These are phyloP conservation scores for Teratosphaeria nubilosa DNA, from an alignment of 2,329 filamentous ascomycete genomes.

Conservation along the genomic window DNA sequence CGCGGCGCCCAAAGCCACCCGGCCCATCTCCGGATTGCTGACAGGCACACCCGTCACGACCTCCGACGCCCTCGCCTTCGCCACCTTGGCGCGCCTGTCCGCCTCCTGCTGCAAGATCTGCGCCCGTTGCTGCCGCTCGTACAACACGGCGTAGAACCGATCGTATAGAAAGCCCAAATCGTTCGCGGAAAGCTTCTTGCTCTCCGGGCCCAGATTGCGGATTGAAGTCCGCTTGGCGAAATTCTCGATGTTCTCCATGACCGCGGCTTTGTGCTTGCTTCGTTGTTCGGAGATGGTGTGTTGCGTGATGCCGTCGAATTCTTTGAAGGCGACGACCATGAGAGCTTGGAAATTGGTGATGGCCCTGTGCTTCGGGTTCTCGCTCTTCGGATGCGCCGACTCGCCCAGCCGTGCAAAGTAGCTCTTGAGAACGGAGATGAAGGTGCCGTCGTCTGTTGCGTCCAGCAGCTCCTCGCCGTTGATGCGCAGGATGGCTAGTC, in stretches of 20 bases:
- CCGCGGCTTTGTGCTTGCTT: slow-evolving; percentile 84
- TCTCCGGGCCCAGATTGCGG: slow-evolving; percentile 87
- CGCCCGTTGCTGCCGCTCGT: slow-evolving; percentile 79
- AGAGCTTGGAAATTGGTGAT: slow-evolving; percentile 96
- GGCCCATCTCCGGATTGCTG: slow-evolving; percentile 58
- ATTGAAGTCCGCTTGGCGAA: slow-evolving; percentile 97
- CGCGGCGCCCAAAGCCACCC: slow-evolving; percentile 69
- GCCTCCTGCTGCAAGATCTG: slow-evolving; percentile 60
- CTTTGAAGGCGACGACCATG: slow-evolving; percentile 98
- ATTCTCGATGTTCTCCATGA: slow-evolving; percentile 90
- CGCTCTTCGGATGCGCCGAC: slow-evolving; percentile 88
- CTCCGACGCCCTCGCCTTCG: slow-evolving; percentile 39
- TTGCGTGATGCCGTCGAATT: slow-evolving; percentile 92
- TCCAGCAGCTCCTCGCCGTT: slow-evolving; percentile 95
- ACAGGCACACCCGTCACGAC: slow-evolving; percentile 35
- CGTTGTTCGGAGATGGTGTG: slow-evolving; percentile 81
- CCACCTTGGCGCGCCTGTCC: slow-evolving; percentile 58
- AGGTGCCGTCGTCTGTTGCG: slow-evolving; percentile 86
- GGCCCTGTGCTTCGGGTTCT: slow-evolving; percentile 85
- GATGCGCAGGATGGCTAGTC: slow-evolving; percentile 89
- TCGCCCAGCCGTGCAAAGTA: slow-evolving; percentile 92
- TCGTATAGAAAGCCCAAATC: slow-evolving; percentile 89
- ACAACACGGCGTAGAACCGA: slow-evolving; percentile 82
- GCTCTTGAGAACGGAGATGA: slow-evolving; percentile 89
- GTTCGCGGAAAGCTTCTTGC: slow-evolving; percentile 75